Evolutionary conservation across 2,329 filamentous ascomycete species (phyloP).

Genomic region (Fusarium kyushuense): DNA sequence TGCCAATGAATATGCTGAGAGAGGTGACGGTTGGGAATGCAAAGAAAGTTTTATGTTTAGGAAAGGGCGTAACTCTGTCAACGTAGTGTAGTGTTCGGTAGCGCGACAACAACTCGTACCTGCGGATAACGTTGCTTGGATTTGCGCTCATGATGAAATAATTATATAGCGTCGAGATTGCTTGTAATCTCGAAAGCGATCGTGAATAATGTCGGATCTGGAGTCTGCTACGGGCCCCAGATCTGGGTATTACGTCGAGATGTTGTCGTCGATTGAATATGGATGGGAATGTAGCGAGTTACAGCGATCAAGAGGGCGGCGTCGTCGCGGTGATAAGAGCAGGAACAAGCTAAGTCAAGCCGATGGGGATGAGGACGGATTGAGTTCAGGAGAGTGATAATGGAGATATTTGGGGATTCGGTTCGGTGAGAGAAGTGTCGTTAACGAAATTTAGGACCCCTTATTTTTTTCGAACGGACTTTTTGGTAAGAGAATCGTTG

Average conservation of each 20-base stretch:
- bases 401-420: constrained; percentile 15
- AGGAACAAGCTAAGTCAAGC: constrained; percentile 17
- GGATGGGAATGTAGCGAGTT: constrained; percentile 25
- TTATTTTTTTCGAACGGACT: constrained; percentile 42
- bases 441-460: constrained; percentile 38
- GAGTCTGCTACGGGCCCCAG: constrained; percentile 39
- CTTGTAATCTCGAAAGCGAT: constrained; percentile 26
- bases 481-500: constrained; percentile 36
- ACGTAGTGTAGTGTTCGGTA: constrained; percentile 3
- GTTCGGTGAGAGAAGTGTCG: constrained; percentile 26
- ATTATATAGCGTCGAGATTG: constrained; percentile 28
- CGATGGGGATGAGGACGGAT: constrained; percentile 8
- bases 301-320: constrained; percentile 28
- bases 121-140: constrained; percentile 71
- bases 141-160: constrained; percentile 58
- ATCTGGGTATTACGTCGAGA: constrained; percentile 32
- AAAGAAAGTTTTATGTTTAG: constrained; percentile 1
- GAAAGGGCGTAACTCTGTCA: neutral
- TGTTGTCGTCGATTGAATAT: constrained; percentile 35
- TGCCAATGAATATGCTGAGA: neutral
- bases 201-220: constrained; percentile 31
- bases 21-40: neutral
- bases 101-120: constrained; percentile 61
- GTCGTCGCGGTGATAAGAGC: constrained; percentile 34
- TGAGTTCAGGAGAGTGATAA: constrained; percentile 9